phyloP scores from a whole-genome alignment of 2,329 filamentous ascomycete species.

The Delphinella strobiligena region DNA sequence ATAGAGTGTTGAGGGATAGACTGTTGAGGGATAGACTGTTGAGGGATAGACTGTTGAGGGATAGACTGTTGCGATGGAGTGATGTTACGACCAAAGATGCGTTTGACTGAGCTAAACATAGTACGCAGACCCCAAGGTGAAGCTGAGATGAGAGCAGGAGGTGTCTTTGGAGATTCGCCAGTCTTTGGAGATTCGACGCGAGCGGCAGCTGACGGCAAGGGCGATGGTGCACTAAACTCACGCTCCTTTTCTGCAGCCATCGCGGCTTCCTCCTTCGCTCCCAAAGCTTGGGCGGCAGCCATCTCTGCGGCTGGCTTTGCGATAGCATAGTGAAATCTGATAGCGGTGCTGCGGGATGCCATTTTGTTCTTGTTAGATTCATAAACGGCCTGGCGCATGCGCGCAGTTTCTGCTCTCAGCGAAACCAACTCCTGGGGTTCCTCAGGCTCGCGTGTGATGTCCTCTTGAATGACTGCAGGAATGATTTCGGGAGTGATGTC shows the following conservation, averaged over 20 bases:
- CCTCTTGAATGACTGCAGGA: too few species aligned
- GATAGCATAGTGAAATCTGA: slow-evolving; percentile 4
- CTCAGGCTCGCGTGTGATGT: too few species aligned
- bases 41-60: too few species aligned
- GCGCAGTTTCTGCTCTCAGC: too few species aligned
- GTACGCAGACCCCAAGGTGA: neutral
- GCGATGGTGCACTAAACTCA: neutral
- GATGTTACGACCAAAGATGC: neutral
- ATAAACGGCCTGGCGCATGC: too few species aligned
- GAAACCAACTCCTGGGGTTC: too few species aligned
- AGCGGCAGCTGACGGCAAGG: neutral
- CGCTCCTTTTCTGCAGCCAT: too few species aligned
- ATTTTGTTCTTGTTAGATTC: too few species aligned
- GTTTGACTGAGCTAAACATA: neutral
- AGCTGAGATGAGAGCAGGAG: neutral
- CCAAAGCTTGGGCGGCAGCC: neutral
- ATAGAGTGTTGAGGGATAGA: too few species aligned
- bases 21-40: too few species aligned
- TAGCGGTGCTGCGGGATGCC: neutral
- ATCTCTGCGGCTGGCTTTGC: slow-evolving; percentile 1
- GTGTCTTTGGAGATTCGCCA: neutral
- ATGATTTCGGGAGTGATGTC: too few species aligned
- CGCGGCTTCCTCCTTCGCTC: neutral
- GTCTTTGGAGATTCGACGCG: neutral
- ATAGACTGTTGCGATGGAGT: neutral